Conservation (phyloP, 2,329 filamentous ascomycete genomes). For the Thelonectria discophora region DNA sequence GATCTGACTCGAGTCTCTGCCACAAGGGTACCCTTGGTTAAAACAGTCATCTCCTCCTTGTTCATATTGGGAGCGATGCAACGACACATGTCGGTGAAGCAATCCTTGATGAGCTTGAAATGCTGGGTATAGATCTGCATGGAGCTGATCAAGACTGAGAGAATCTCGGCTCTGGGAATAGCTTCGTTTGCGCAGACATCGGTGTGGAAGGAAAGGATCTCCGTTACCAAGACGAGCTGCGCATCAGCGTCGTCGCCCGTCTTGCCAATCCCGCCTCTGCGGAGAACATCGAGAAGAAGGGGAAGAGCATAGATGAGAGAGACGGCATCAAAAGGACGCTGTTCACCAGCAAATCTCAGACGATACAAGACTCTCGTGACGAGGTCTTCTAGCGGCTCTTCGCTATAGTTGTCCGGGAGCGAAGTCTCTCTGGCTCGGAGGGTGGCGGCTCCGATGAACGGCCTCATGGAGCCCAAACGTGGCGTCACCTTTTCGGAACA, state of each 20-base stretch:
- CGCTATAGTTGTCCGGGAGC: slow-evolving; percentile 74
- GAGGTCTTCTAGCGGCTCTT: slow-evolving; percentile 84
- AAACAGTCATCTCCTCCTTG: slow-evolving; percentile 73
- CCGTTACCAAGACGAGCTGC: slow-evolving; percentile 87
- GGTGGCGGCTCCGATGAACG: slow-evolving; percentile 88
- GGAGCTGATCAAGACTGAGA: slow-evolving; percentile 76
- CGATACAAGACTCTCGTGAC: slow-evolving; percentile 91
- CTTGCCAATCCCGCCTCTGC: slow-evolving; percentile 78
- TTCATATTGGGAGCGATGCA: slow-evolving; percentile 85
- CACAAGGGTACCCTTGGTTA: slow-evolving; percentile 83
- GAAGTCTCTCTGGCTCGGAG: slow-evolving; percentile 80
- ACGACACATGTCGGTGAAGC: slow-evolving; percentile 84
- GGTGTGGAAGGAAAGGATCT: slow-evolving; percentile 90
- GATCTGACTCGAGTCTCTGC: slow-evolving; percentile 82
- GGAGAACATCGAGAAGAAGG: slow-evolving; percentile 80
- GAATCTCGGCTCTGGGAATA: slow-evolving; percentile 78
- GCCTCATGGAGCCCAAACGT: slow-evolving; percentile 78
- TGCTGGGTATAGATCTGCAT: slow-evolving; percentile 93
- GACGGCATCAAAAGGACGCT: slow-evolving; percentile 89
- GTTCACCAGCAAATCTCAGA: slow-evolving; percentile 87
- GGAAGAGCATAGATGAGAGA: slow-evolving; percentile 90
- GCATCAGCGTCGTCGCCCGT: slow-evolving; percentile 83
- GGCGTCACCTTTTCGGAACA: slow-evolving; percentile 79
- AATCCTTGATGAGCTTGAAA: slow-evolving; percentile 95
- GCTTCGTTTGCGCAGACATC: slow-evolving; percentile 77